phyloP scores from a whole-genome alignment of 768 basidiomycete genomes.

The Russula earlei region DNA sequence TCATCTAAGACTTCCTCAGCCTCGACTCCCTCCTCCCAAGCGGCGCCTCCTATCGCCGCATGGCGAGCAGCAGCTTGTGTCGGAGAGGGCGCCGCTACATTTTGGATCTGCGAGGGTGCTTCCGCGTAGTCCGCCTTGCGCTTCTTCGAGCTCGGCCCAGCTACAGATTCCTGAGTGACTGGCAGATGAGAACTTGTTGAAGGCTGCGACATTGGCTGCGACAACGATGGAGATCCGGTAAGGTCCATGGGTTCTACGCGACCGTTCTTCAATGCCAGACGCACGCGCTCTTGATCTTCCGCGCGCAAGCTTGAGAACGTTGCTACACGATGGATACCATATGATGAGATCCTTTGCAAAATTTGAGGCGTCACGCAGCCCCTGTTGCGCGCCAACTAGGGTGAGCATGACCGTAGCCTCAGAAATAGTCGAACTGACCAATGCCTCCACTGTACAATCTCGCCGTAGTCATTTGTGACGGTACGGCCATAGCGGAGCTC shows the following conservation, averaged over 20 bases:
- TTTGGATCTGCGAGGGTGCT: constrained; percentile 2
- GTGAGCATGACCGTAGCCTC: not conserved
- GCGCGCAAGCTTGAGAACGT: constrained; percentile 23
- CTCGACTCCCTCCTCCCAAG: constrained; percentile 20
- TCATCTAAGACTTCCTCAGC: constrained; percentile 11
- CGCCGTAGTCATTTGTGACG: constrained; percentile 38
- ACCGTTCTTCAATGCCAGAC: constrained; percentile 43
- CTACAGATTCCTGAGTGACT: not conserved
- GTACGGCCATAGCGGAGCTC: constrained; percentile 57
- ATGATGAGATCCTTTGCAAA: not conserved
- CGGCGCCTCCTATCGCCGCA: constrained; percentile 6
- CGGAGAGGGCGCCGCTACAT: constrained; percentile 12
- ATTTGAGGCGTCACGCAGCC: constrained; percentile 15
- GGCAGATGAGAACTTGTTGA: not conserved
- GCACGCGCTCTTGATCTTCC: constrained; percentile 56
- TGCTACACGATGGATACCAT: constrained; percentile 2
- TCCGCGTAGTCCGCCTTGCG: constrained; percentile 31
- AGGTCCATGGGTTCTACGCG: constrained; percentile 50
- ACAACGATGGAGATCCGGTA: constrained; percentile 29
- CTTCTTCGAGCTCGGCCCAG: constrained; percentile 34
- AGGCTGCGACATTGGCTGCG: constrained; percentile 3
- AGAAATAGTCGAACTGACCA: constrained; percentile 38
- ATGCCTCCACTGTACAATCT: constrained; percentile 67
- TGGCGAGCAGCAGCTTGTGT: constrained; percentile 17
- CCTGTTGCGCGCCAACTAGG: constrained; percentile 10